phyloP scores from a whole-genome alignment of 1,284 basidiomycete species.

The Golubevia pallescens region DNA sequence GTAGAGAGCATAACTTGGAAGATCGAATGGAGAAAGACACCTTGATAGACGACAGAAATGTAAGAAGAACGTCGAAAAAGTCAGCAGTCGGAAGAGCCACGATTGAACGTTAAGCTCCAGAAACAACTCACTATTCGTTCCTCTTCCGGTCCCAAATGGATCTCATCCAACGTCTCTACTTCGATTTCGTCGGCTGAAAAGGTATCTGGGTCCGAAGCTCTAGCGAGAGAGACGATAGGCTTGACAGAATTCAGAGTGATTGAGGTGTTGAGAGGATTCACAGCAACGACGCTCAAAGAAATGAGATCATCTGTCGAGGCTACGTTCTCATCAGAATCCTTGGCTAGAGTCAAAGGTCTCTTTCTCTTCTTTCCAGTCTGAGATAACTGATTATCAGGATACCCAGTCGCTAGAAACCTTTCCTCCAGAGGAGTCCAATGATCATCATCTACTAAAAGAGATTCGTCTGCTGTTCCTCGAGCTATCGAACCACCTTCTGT shows the following conservation, averaged over 20 bases:
- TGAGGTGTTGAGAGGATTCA: slow-evolving; percentile 66
- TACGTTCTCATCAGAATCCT: slow-evolving; percentile 26
- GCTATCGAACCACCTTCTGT: not conserved
- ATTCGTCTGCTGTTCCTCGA: no score
- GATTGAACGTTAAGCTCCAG: not conserved
- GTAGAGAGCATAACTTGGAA: slow-evolving; percentile 28
- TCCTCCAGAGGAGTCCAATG: slow-evolving; percentile 23
- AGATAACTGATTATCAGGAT: slow-evolving; percentile 14
- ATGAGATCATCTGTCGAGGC: slow-evolving; percentile 56
- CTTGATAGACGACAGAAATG: slow-evolving; percentile 1
- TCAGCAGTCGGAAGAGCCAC: no score
- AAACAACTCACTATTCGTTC: slow-evolving; percentile 30
- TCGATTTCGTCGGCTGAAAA: slow-evolving; percentile 15
- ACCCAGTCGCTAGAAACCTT: slow-evolving; percentile 15
- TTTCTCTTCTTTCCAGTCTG: slow-evolving; percentile 13
- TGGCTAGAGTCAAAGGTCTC: slow-evolving; percentile 43
- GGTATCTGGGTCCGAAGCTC: slow-evolving; percentile 5
- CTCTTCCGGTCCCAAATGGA: slow-evolving; percentile 65
- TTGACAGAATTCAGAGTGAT: slow-evolving; percentile 42
- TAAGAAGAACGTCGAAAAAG: not conserved
- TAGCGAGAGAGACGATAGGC: slow-evolving; percentile 13
- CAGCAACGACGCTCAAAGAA: slow-evolving; percentile 64
- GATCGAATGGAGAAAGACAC: slow-evolving; percentile 56
- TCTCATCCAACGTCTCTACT: slow-evolving; percentile 39
- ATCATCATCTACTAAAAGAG: slow-evolving; percentile 8